phyloP scores from a whole-genome alignment of 1,284 basidiomycete genomes.

The Takashimella tepidaria region DNA sequence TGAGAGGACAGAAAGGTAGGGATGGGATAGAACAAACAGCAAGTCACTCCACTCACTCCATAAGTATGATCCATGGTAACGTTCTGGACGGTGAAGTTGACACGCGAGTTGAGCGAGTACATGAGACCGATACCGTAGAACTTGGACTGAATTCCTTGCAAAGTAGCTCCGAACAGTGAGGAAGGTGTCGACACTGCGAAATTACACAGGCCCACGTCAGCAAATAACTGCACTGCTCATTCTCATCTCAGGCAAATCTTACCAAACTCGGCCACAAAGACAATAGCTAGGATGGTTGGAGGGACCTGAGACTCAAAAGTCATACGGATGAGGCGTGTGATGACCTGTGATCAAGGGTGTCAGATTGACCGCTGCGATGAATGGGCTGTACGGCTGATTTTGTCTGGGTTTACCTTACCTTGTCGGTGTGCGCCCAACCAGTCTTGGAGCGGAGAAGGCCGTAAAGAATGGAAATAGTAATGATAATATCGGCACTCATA shows the following conservation, averaged over 20 bases:
- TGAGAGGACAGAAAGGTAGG: no score
- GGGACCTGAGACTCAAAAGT: constrained; percentile 34
- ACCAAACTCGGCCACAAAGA: constrained; percentile 26
- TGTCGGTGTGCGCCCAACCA: constrained; percentile 32
- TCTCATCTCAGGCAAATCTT: background rate
- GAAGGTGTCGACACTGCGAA: constrained; percentile 8
- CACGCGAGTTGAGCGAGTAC: constrained; percentile 30
- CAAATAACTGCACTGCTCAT: background rate
- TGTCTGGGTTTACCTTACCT: constrained; percentile 3
- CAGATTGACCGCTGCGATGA: no score
- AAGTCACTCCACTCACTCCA: background rate
- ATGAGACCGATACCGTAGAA: constrained; percentile 29
- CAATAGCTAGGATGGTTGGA: constrained; percentile 25
- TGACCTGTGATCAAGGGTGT: constrained; percentile 12
- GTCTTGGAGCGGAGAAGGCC: constrained; percentile 26
- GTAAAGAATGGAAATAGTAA: constrained; percentile 23
- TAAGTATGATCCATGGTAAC: constrained; percentile 4
- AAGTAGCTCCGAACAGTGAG: constrained; percentile 18
- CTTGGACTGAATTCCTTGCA: constrained; percentile 25
- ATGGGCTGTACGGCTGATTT: background rate
- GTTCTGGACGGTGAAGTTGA: constrained; percentile 3
- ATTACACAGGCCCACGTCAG: background rate
- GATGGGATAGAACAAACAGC: background rate
- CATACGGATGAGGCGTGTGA: constrained; percentile 26
- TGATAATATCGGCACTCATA: constrained; percentile 27